Base-by-base conservation (phyloP, 2,329 filamentous ascomycete species). In the Aspergillus neotritici region DNA sequence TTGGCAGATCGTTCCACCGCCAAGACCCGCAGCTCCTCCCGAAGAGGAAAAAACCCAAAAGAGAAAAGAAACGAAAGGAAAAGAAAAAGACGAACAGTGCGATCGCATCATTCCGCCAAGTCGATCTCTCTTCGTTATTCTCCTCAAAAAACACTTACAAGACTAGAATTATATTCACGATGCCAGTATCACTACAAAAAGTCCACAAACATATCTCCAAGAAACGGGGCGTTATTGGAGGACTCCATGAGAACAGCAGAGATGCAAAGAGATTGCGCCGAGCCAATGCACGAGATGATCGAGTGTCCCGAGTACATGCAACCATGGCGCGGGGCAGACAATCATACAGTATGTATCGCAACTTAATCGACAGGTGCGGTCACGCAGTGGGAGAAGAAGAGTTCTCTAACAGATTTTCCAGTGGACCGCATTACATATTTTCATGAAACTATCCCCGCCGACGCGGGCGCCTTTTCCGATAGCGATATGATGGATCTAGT, bases 151-250 rank as follows among this genome's bases (percentile, higher is more conserved):
- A 25, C 7, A 25, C 9, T 5, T 8, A 9, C 3, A 25, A 2
- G 7, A 9, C 21, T 25, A 25, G 7, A 25, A 25, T 25, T 3
- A 9, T 25, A 34, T 30, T 33, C 51, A 58, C 25, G 41, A 94
- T 94, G 89, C 79, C 87, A 11, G 84, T 82, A 61, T 80, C 83
- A 34, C 70, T 96, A 5, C 72, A 80, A 51, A 97, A 96, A 64
- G 86, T 93, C 14, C 80, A 86, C 50, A 97, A 97, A 71, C 82
- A 88, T 52, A 91, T 97, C 52, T 74, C 82, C 29, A 95, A 94
- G 73, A 96, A 96, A 77, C 82, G 85, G 53, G 81, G 82, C 14
- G 80, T 82, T 31, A 77, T 87, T 36, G 82, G 83, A 25, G 77
- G 84, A 10, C 76, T 97, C 15, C 91, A 97, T 61, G 85, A 89